Evolutionary conservation across 2,329 filamentous ascomycete genomes (phyloP).

Genomic region (Pestalotiopsis sp.): DNA sequence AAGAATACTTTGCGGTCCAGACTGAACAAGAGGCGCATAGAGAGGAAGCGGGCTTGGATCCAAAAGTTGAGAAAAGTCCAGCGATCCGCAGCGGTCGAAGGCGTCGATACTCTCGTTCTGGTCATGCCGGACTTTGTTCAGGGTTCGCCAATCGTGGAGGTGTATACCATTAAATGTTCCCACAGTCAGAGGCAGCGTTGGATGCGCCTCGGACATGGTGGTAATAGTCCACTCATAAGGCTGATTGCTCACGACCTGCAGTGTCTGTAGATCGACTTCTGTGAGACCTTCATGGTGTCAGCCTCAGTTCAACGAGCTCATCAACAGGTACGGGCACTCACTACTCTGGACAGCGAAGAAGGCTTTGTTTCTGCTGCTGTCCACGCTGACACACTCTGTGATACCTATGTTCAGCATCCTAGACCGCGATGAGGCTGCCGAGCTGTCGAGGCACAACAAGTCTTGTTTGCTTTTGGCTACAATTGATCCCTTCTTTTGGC

Average conservation of each 20-base stretch:
- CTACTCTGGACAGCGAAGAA: constrained; percentile 79
- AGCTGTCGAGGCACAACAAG: constrained; percentile 61
- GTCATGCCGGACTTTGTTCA: constrained; percentile 31
- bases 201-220: constrained; percentile 69
- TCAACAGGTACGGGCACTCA: constrained; percentile 37
- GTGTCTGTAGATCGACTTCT: constrained; percentile 76
- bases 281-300: constrained; percentile 54
- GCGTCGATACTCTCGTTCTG: constrained; percentile 37
- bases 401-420: constrained; percentile 72
- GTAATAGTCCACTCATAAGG: constrained; percentile 82
- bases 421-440: constrained; percentile 46
- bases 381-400: constrained; percentile 81
- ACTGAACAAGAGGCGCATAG: constrained; percentile 75
- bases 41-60: constrained; percentile 52
- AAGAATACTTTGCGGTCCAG: constrained; percentile 79
- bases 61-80: constrained; percentile 42
- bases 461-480: constrained; percentile 65
- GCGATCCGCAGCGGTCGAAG: constrained; percentile 24
- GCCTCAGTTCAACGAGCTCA: not conserved
- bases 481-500: constrained; percentile 59
- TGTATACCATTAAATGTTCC: constrained; percentile 81
- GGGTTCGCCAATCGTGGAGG: constrained; percentile 72
- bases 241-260: constrained; percentile 68
- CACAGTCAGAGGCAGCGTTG: constrained; percentile 73
- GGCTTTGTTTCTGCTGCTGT: constrained; percentile 65